A percentile compares a stretch with the other conserved stretches of the same genome.
phyloP scores from a whole-genome alignment of 495 filamentous ascomycete species.

The Hypoxylon subgilvum region DNA sequence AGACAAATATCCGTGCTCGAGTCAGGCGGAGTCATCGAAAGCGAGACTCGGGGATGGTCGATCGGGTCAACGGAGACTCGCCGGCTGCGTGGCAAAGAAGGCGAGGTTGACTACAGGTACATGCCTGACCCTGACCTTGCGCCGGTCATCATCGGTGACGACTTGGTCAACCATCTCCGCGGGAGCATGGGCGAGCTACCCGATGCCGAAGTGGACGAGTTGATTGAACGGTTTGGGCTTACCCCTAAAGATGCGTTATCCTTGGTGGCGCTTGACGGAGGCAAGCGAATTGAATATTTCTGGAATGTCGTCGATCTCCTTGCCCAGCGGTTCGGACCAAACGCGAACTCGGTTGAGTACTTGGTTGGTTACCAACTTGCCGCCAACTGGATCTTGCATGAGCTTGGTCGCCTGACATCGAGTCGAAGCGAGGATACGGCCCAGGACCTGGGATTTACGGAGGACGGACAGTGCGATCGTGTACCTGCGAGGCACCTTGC shows the following conservation, averaged over 20 bases:
- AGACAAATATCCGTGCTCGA: conserved; percentile 85
- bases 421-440: conserved; percentile 44
- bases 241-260: conserved; percentile 87
- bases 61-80: conserved; percentile 79
- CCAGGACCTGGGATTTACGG: conserved; percentile 47
- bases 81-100: conserved; percentile 87
- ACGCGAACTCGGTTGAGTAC: conserved; percentile 26
- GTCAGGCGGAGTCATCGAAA: conserved; percentile 74
- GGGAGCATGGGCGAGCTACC: conserved; percentile 69
- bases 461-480: conserved; percentile 50
- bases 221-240: conserved; percentile 67
- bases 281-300: conserved; percentile 82
- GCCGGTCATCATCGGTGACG: conserved; percentile 74
- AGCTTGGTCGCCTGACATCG: conserved; percentile 74
- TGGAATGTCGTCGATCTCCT: conserved; percentile 71
- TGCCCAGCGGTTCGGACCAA: conserved; percentile 46
- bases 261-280: conserved; percentile 76
- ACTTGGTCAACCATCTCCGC: conserved; percentile 68
- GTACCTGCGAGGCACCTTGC: conserved; percentile 68
- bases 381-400: conserved; percentile 80
- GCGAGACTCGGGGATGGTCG: conserved; percentile 94
- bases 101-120: conserved; percentile 95
- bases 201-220: conserved; percentile 67
- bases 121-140: conserved; percentile 96
- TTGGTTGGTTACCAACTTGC: conserved; percentile 47